Evolutionary conservation across 129 eudicot species (phyloP).

Genomic region (Helianthus annuus): DNA sequence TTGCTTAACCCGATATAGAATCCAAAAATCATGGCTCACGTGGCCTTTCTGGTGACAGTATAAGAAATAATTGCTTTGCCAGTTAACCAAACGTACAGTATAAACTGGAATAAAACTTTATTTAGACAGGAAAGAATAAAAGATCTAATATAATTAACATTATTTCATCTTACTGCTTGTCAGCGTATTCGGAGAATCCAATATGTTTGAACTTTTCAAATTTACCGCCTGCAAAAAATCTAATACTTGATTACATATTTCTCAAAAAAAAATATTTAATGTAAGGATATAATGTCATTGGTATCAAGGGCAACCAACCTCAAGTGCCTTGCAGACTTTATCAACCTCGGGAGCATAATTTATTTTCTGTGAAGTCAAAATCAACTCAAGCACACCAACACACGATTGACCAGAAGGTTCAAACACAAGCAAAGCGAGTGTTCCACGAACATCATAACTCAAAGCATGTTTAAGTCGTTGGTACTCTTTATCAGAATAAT

Average conservation of each 20-base stretch:
- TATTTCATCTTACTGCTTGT: constrained; percentile 46
- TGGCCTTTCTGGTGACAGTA: too few species aligned
- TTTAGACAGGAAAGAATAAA: too few species aligned
- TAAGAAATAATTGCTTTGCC: too few species aligned
- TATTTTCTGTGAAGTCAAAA: constrained; percentile 88
- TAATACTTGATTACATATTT: constrained; percentile 37
- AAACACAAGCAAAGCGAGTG: constrained; percentile 91
- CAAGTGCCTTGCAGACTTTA: constrained; percentile 99
- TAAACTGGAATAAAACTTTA: too few species aligned
- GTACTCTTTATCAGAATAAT: constrained; percentile 83
- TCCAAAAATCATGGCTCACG: too few species aligned
- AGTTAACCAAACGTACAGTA: too few species aligned
- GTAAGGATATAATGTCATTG: background rate
- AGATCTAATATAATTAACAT: constrained; percentile 11
- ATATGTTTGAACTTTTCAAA: constrained; percentile 85
- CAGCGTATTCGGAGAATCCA: constrained; percentile 85
- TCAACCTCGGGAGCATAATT: constrained; percentile 99
- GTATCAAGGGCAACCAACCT: constrained; percentile 49
- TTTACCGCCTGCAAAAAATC: constrained; percentile 90
- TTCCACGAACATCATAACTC: constrained; percentile 81
- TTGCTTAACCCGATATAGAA: too few species aligned
- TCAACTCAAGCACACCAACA: constrained; percentile 95
- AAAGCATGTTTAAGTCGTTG: constrained; percentile 77
- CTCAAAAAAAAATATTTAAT: constrained; percentile 5
- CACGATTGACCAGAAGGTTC: constrained; percentile 87